Evolutionary conservation across 208 protist species (phyloP).

Genomic region (Trypanosoma theileri): DNA sequence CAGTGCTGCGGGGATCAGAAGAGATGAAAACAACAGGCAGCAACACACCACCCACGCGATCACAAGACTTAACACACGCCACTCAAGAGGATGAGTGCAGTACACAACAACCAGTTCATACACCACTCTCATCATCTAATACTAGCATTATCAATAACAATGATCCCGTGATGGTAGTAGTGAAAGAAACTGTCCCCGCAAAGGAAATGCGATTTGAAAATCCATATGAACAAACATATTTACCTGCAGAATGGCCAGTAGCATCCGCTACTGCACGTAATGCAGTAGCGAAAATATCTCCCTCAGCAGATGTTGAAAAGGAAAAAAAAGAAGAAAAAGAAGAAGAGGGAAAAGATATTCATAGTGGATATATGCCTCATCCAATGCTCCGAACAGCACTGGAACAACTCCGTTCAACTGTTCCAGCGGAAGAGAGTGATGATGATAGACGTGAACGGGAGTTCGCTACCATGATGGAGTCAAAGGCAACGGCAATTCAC

Average conservation of each 20-base stretch:
- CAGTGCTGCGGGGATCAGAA: neutral
- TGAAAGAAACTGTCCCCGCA: conserved; percentile 15
- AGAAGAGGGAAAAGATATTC: neutral
- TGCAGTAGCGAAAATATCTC: too few relatives aligned
- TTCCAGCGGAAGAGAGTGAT: conserved; percentile 19
- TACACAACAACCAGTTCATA: neutral
- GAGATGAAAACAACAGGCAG: neutral
- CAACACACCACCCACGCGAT: neutral
- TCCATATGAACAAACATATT: conserved; percentile 7
- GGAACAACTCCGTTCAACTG: conserved; percentile 11
- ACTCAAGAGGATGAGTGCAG: neutral
- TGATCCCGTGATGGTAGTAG: neutral
- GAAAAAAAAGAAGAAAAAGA: too few relatives aligned
- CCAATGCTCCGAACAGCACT: conserved; percentile 14
- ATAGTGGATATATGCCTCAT: conserved; percentile 13
- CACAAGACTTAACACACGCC: neutral
- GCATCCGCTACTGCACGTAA: neutral
- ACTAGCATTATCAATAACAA: neutral
- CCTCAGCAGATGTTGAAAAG: too few relatives aligned
- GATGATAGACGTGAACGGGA: conserved; percentile 20
- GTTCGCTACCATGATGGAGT: conserved; percentile 29
- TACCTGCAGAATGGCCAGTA: neutral
- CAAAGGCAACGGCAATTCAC: conserved; percentile 18
- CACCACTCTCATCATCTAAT: neutral
- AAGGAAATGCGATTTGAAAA: conserved; percentile 9